Percentiles rank a stretch among this genome's conserved stretches.
These are phyloP conservation scores for Rubroboletus pulcherrimus DNA, from an alignment of 768 basidiomycete species.

Conservation along the genomic window DNA sequence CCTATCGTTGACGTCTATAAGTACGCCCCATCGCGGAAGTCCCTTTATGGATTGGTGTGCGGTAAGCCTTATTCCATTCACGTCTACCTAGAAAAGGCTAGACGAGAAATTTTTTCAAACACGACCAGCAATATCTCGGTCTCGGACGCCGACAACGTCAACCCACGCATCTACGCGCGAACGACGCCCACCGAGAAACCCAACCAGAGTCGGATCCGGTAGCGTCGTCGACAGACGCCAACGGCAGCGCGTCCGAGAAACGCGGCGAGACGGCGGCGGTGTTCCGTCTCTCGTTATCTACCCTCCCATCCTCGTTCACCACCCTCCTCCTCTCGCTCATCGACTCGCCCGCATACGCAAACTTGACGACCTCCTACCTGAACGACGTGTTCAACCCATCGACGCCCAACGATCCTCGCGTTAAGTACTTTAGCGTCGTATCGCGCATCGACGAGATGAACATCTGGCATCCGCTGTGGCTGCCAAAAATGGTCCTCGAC, in stretches of 20 bases:
- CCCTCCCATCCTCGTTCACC: constrained; percentile 79
- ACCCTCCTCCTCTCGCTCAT: constrained; percentile 83
- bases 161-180: background rate
- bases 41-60: constrained; percentile 99
- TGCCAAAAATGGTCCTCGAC: constrained; percentile 92
- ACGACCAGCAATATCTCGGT: constrained; percentile 78
- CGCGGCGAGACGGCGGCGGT: constrained; percentile 33
- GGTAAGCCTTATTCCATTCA: constrained; percentile 40
- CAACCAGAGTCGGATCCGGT: background rate
- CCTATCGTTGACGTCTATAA: constrained; percentile 81
- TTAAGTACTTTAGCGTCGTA: constrained; percentile 91
- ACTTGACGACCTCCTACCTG: constrained; percentile 82
- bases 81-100: constrained; percentile 3
- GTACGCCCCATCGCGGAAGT: constrained; percentile 92
- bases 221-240: background rate
- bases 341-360: constrained; percentile 95
- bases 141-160: constrained; percentile 62
- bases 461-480: constrained; percentile 95
- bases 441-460: constrained; percentile 63
- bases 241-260: constrained; percentile 13
- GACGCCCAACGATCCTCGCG: constrained; percentile 72
- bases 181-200: background rate
- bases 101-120: constrained; percentile 9
- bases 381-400: constrained; percentile 76
- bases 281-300: constrained; percentile 50